phyloP scores from a whole-genome alignment of 2,329 filamentous ascomycete genomes.

The Trichophyton verrucosum region DNA sequence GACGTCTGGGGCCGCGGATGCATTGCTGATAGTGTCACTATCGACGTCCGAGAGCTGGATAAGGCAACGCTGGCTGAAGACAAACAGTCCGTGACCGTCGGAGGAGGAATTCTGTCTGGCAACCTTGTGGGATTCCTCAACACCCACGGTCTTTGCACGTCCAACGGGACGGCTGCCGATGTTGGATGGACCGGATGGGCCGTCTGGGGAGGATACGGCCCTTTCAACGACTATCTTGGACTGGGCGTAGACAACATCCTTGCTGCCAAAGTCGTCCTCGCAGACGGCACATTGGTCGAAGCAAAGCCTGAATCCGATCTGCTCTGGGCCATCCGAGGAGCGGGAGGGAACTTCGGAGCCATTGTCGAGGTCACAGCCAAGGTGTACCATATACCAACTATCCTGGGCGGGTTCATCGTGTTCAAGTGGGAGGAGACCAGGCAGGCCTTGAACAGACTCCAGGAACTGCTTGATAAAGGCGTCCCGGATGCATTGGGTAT shows the following conservation, averaged over 20 bases:
- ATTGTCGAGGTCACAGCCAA: neutral
- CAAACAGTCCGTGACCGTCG: neutral
- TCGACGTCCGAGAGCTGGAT: neutral
- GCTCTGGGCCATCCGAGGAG: neutral
- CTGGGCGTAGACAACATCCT: slow-evolving; percentile 2
- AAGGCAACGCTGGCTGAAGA: neutral
- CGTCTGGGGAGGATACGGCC: neutral
- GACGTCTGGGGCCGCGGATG: neutral
- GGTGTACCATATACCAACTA: neutral
- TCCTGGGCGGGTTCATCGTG: neutral
- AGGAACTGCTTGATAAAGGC: neutral
- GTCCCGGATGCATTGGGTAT: neutral
- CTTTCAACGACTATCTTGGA: neutral
- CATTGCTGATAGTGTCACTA: neutral
- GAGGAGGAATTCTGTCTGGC: neutral
- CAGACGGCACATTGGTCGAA: neutral
- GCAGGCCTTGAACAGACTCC: neutral
- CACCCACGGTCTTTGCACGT: neutral
- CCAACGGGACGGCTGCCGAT: neutral
- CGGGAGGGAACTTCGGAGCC: neutral
- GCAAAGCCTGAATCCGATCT: neutral
- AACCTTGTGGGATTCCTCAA: neutral
- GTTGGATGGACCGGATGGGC: neutral
- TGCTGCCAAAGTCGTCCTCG: neutral
- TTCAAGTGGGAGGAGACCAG: neutral